Evolutionary conservation across 768 basidiomycete species (phyloP), one percentile per base, ranked within the genome.

Genomic region (Hypholoma fasciculare): DNA sequence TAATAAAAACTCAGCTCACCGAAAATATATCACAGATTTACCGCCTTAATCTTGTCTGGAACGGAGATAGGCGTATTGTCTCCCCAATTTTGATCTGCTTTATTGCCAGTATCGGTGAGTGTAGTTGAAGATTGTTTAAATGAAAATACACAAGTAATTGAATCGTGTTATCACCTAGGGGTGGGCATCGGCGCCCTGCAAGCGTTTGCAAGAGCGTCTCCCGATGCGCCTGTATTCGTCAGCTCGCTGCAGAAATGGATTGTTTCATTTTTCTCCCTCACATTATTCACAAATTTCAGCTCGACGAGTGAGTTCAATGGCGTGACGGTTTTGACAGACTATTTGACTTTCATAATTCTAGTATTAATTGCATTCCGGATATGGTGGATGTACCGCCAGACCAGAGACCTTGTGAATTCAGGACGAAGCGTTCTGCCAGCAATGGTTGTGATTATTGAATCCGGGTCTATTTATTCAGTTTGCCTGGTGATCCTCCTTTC

Each of bases 221-320:
- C 60, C 16, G 48, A 57, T 14, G 52, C 30, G 12, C 52, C 52
- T 20, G 60, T 61, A 9, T 61, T 61, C 56, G 54, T 50, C 17
- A 42, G 13, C n/a, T 20, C 42, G 1, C 56, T 57, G 17, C 60
- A 61, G 20, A 34, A 61, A 0, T 61, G 60, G 56, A 51, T 61
- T 8, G 56, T 57, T 26, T 61, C 60, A 7, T 57, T 57, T 39
- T 61, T 61, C 49, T 50, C 56, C 13, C 56, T 61, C 27, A 61
- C 56, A 23, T 16, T 61, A 17, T 57, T 57, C n/a, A 61, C 60
- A 3, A 61, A 61, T 49, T 54, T 57, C 11, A 54, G 52, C 30
- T 42, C 52, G 26, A 61, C 60, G 27, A 36, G 60, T 57, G 30
- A 57, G 60, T 34, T 34, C 30, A 34, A 1, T 34, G 2, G 2